Evolutionary conservation across 306 rosid species (phyloP).

Genomic region (Pyrus communis): DNA sequence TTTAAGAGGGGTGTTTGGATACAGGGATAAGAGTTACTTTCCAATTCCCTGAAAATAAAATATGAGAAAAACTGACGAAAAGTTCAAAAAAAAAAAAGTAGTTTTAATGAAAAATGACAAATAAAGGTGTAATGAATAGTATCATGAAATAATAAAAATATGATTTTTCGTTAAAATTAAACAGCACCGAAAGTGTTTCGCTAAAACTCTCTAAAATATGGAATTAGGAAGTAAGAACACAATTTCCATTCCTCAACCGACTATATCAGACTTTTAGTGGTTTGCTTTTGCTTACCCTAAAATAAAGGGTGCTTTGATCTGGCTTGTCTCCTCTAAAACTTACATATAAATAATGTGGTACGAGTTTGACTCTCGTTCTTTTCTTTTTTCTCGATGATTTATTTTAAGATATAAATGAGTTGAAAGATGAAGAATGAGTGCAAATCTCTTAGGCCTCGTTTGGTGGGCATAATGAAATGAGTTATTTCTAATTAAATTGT

Average conservation of each 20-base stretch:
- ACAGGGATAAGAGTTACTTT: background rate
- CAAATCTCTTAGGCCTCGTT: background rate
- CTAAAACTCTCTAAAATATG: background rate
- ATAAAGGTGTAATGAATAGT: too few species aligned
- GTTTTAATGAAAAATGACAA: too few species aligned
- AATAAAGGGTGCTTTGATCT: background rate
- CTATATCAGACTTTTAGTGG: background rate
- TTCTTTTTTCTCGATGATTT: background rate
- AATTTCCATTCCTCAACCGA: background rate
- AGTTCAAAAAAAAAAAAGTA: too few species aligned
- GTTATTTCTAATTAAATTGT: too few species aligned
- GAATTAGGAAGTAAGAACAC: background rate
- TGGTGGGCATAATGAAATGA: too few species aligned
- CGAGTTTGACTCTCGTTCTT: background rate
- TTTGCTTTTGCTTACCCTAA: slow-evolving; percentile 3
- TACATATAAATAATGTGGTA: too few species aligned
- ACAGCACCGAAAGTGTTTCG: rapidly evolving
- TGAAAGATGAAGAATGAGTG: background rate
- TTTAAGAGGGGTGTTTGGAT: background rate
- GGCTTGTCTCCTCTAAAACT: background rate
- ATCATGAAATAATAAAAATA: too few species aligned
- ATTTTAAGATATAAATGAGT: background rate
- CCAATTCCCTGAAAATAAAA: background rate
- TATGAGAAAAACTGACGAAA: too few species aligned
- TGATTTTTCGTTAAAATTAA: too few species aligned